Conservation (phyloP, 192 early-diverging fungal genomes). For the Rhizophagus clarus region DNA sequence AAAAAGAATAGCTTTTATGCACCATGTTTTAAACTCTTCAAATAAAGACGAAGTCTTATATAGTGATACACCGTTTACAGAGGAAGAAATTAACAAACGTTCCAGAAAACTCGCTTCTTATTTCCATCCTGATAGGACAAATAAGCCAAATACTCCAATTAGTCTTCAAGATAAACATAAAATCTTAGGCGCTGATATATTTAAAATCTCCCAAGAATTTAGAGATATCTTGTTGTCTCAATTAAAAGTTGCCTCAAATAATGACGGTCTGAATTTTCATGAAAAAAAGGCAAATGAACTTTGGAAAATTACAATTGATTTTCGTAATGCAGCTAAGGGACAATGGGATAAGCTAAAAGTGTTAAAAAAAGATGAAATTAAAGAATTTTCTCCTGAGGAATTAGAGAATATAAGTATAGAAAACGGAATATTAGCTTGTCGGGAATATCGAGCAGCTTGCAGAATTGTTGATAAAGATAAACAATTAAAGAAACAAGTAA, state of each 20-base stretch:
- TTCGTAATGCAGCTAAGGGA: neutral
- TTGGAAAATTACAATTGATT: conserved; percentile 7
- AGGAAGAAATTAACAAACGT: conserved; percentile 1
- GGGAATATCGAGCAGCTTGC: conserved; percentile 9
- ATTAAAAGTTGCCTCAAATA: neutral
- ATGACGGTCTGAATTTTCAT: neutral
- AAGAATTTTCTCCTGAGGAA: neutral
- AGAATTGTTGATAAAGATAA: neutral
- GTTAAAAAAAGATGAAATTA: conserved; percentile 2
- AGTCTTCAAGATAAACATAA: neutral
- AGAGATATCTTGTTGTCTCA: neutral
- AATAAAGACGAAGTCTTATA: conserved; percentile 5
- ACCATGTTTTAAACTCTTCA: neutral
- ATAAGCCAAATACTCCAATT: neutral
- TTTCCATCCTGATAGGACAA: conserved; percentile 6
- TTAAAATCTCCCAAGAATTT: neutral
- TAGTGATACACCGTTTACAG: neutral
- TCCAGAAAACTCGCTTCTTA: neutral
- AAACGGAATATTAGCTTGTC: neutral
- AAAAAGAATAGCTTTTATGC: conserved; percentile 12
- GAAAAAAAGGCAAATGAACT: conserved; percentile 1
- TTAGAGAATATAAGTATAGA: neutral
- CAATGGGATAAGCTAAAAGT: neutral
- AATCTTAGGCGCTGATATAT: neutral
- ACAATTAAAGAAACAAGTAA: conserved; percentile 3